Base-by-base conservation (phyloP, 1,284 basidiomycete species). In the Apiotrichum sp. region DNA sequence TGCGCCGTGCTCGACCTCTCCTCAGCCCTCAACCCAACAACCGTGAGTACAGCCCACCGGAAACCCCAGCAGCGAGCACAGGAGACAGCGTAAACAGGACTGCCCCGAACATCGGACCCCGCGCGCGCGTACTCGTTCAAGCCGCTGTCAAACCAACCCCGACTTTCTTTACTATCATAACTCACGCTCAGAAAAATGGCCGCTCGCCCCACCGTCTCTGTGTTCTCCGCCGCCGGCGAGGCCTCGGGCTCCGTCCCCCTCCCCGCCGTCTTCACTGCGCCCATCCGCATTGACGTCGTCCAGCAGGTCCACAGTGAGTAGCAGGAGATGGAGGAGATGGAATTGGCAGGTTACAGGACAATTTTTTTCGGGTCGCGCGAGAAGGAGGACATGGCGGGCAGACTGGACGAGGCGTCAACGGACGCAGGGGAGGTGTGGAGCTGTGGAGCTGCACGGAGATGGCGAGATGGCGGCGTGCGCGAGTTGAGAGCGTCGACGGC, bases 281-380 rank as follows among this genome's bases (percentile, higher is more conserved):
- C 96, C 71, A 98, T 99, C 81, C 85, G 95, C 80, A 86, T 95
- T 75, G 95, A 99, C 84, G 93, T 99, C 64, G 93, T 99, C 69
- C 85, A 90, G 70, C 89, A 92, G 78, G 92, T 98, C 64, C 93
- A 98, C 89, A 98, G 92, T 96, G 77, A 82, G 93, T 78, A 42
- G 44, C 43, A 33, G 3, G 10, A 9, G 14, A 43, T 2, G 10
- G 31, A 16, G n/a, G 39, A 22, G 8, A 41, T 14, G 34, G 16
- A 39, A 40, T 6, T 50, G 11, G 34, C 5, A 41, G 16, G 22
- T 22, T 31, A 43, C n/a, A 54, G 46, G 22, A 22, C 3, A 14
- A 33, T 7, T n/a, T 6, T 45, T 7, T 14, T 32, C 29, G 9
- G 29, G 44, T 31, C 42, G 5, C 4, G 29, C 16, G 14, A 36